Evolutionary conservation across 2,329 filamentous ascomycete species (phyloP), one percentile per base, ranked within the genome.

Genomic region (Exserohilum turcica): DNA sequence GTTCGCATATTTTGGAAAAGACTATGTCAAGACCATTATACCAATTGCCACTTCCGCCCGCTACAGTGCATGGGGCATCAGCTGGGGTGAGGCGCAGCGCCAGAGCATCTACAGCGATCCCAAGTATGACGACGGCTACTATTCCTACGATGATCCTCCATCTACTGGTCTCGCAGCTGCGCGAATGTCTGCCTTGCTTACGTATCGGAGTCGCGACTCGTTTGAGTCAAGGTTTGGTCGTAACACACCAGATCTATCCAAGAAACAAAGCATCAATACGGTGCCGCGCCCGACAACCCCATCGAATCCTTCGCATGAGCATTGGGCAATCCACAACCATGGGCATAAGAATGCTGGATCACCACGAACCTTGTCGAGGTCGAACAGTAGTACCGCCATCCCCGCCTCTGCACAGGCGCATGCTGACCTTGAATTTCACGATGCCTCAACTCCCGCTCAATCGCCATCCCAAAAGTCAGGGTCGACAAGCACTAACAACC

Each of bases 41-140:
- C 89, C 91, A 12, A 93, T 95, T 64, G 91, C 91, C 18, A 94
- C 91, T 5, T 93, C 90, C 6, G 90, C 89, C 63, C 82, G 88
- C 36, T 91, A 94, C 74, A 93, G 90, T 66, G 91, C 91, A 5
- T 95, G 91, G 91, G 88, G 91, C 19, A 95, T 94, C 67, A 92
- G 89, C 75, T 95, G 91, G 91, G 90, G 90, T 36, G 91, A 94
- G 73, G 90, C 90, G 3, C 91, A 95, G 74, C 83, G 91, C 45
- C 90, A 94, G 77, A 92, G 89, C 81, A 97, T 99, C 73, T 99
- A 97, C 77, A 92, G 91, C 33, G 94, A 99, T 72, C 94, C 94
- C 28, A 97, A 97, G 78, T 99, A 99, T 74, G 92, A 97, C 57
- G 92, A 97, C 68, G 94, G 94, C 38, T 97, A 97, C 77, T 99